Evolutionary conservation across 768 basidiomycete genomes (phyloP).

Genomic region (Astraeus odoratus): DNA sequence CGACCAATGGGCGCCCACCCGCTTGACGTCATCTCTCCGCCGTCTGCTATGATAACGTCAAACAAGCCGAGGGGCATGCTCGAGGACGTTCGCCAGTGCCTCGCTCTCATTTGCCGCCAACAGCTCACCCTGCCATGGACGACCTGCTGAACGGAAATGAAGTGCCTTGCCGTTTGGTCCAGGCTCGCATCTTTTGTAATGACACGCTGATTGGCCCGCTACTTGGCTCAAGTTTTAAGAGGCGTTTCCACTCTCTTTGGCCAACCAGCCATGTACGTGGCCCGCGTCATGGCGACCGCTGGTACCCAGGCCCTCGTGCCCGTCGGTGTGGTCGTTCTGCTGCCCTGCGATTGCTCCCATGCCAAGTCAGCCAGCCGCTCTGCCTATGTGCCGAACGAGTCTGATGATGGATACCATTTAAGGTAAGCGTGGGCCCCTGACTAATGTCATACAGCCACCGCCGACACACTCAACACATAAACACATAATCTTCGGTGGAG

Average conservation of each 20-base stretch:
- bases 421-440: too few relatives aligned
- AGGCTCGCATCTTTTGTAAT: not conserved
- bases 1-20: not conserved
- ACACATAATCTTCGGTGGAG: too few relatives aligned
- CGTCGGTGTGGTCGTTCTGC: too few relatives aligned
- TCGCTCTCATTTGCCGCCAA: not conserved
- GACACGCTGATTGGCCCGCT: not conserved
- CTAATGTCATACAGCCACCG: too few relatives aligned
- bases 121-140: not conserved
- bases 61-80: not conserved
- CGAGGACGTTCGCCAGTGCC: not conserved
- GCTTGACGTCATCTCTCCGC: conserved; percentile 1
- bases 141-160: not conserved
- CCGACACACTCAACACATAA: too few relatives aligned
- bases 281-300: not conserved
- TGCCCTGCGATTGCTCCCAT: too few relatives aligned
- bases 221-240: too few relatives aligned
- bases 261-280: too few relatives aligned
- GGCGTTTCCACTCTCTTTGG: too few relatives aligned
- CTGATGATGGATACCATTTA: not conserved
- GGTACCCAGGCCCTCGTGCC: too few relatives aligned
- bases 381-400: not conserved
- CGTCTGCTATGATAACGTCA: too few relatives aligned
- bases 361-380: not conserved
- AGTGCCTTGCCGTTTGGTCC: not conserved